Base-by-base conservation (phyloP, 805 yeast genomes). In the Hanseniaspora pseudoguilliermondii region DNA sequence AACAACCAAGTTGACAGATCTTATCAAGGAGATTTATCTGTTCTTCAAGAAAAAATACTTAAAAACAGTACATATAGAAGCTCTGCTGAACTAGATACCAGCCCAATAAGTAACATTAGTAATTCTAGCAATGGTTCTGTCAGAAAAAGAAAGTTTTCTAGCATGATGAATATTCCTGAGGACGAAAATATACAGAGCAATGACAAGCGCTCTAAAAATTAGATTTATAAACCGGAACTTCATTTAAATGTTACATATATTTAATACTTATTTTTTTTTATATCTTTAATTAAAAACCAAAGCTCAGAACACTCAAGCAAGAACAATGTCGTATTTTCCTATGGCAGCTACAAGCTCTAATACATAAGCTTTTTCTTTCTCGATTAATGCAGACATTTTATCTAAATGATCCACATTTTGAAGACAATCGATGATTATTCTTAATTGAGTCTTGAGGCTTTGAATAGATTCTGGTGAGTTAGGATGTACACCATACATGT, bases 301-400 rank as follows among this genome's bases (percentile, higher is more conserved):
- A 18, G 27, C 6, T 16, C 18, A 9, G 8, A 29, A 6, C 16
- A 3, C 7, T 20, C n/a, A 32, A 7, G 40, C 40, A 16, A 23
- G 76, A 1, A 80, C 70, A 15, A 77, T 65, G 52, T 69, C 74
- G 69, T 78, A 79, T 18, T 76, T 76, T 1, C 82, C 82, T 34
- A 81, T 66, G 35, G 68, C 67, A 35, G 70, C 65, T n/a, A 81
- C 57, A 3, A 78, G 54, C 2, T 62, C 63, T 60, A 81, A 84
- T 1, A 84, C 78, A 32, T 82, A 83, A 21, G 65, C 65, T 47
- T 80, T 71, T 10, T 84, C 75, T 62, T 75, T 74, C 48, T 75
- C 78, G 61, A 86, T 69, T 57, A 80, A 84, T 0, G 91, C 86
- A 63, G 91, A 83, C 2, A 87, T 81, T 4, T 78, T 72, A 62